Conservation (phyloP, 2,329 filamentous ascomycete genomes). For the Trichoderma hamatum region DNA sequence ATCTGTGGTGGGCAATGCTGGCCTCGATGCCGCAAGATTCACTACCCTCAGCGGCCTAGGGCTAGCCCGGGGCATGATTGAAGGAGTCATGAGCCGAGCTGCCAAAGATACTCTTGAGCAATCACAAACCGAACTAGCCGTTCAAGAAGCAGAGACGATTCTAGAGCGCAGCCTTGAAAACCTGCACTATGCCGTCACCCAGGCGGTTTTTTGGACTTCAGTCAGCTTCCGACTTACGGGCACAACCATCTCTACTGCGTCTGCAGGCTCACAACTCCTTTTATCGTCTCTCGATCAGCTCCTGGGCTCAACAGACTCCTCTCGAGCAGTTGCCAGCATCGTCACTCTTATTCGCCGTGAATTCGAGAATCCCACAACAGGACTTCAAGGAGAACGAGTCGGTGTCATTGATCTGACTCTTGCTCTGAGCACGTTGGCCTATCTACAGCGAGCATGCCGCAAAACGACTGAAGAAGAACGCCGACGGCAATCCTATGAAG, state of each 20-base stretch:
- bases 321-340: conserved; percentile 67
- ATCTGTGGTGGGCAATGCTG: conserved; percentile 54
- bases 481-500: conserved; percentile 52
- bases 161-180: conserved; percentile 59
- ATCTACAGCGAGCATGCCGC: conserved; percentile 61
- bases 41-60: conserved; percentile 62
- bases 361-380: conserved; percentile 65
- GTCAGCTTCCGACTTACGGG: conserved; percentile 62
- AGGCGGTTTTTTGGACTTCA: conserved; percentile 63
- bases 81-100: conserved; percentile 56
- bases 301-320: conserved; percentile 70
- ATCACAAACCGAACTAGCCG: conserved; percentile 51
- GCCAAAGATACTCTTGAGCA: conserved; percentile 53
- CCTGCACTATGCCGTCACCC: conserved; percentile 60
- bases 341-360: conserved; percentile 65
- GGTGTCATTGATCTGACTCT: conserved; percentile 63
- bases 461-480: conserved; percentile 55
- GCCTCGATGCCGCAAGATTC: conserved; percentile 57
- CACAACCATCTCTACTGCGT: conserved; percentile 57
- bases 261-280: conserved; percentile 60
- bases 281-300: conserved; percentile 65
- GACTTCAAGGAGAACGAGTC: conserved; percentile 60
- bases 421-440: conserved; percentile 63
- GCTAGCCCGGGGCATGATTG: conserved; percentile 57
- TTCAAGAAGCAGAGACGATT: conserved; percentile 58